These are phyloP conservation scores for Leptographium lundbergii DNA, from an alignment of 2,329 filamentous ascomycete genomes.

Conservation along the genomic window DNA sequence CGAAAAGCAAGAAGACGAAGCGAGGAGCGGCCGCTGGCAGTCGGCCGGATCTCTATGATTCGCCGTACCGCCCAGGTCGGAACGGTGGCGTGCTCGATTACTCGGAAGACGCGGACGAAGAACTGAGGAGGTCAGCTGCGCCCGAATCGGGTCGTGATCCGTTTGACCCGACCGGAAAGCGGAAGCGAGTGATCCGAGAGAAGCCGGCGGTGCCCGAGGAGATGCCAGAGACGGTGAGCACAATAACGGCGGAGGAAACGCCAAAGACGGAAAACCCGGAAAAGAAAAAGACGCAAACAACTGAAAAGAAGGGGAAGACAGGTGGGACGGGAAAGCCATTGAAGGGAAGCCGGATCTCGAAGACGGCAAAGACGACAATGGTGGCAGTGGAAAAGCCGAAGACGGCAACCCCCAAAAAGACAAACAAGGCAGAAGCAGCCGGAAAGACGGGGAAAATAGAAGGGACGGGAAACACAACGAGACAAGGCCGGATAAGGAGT, in stretches of 20 bases:
- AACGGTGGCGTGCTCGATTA: background rate
- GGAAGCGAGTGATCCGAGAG: slow-evolving; percentile 16
- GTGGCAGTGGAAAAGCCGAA: no score
- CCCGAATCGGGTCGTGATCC: background rate
- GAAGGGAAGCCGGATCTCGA: no score
- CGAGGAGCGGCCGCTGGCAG: background rate
- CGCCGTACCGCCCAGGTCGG: background rate
- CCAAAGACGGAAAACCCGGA: no score
- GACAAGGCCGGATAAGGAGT: no score
- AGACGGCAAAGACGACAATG: background rate
- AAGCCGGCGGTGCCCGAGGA: slow-evolving; percentile 29
- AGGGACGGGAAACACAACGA: background rate
- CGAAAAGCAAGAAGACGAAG: background rate
- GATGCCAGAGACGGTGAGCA: background rate
- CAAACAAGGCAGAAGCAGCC: background rate
- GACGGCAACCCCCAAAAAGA: background rate
- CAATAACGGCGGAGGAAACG: no score
- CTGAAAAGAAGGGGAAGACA: background rate
- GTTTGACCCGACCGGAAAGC: background rate
- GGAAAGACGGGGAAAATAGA: background rate
- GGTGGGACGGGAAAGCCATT: background rate
- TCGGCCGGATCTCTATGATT: background rate
- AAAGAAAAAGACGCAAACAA: no score
- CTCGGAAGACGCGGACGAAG: slow-evolving; percentile 6
- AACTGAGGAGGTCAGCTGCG: slow-evolving; percentile 3